Evolutionary conservation across 73 alveolate species (phyloP).

Genomic region (Diophrys sp.): DNA sequence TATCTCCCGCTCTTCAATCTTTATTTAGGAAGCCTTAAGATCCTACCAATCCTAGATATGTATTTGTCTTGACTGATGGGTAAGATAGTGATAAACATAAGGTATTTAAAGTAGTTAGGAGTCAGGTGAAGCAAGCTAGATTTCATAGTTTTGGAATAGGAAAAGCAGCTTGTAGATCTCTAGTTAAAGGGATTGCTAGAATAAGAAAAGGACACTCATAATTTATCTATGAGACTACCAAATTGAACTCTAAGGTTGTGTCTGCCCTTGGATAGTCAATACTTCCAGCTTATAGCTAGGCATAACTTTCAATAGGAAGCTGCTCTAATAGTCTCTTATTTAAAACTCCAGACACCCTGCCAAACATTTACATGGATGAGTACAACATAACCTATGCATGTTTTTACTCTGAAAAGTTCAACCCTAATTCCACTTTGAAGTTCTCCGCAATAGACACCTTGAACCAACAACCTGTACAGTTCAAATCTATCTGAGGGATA

Average conservation of each 20-base stretch:
- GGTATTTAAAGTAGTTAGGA: constrained; percentile 53
- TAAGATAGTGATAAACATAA: constrained; percentile 69
- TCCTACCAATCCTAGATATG: constrained; percentile 40
- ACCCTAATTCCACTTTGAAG: too few relatives aligned
- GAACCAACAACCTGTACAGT: too few relatives aligned
- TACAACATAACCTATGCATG: too few relatives aligned
- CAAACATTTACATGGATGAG: too few relatives aligned
- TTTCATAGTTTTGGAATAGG: constrained; percentile 69
- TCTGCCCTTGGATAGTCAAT: constrained; percentile 50
- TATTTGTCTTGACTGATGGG: constrained; percentile 95
- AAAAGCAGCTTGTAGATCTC: constrained; percentile 13
- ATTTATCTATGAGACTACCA: constrained; percentile 46
- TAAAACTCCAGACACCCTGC: too few relatives aligned
- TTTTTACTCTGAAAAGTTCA: too few relatives aligned
- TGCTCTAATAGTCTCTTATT: neutral
- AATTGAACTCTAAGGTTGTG: constrained; percentile 60
- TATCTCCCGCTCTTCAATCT: constrained; percentile 18
- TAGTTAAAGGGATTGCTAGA: constrained; percentile 53
- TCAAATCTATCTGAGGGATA: too few relatives aligned
- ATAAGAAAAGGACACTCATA: constrained; percentile 64
- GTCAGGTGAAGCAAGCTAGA: constrained; percentile 32
- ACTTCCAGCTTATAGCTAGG: constrained; percentile 13
- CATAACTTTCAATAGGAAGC: neutral
- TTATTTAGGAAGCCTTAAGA: constrained; percentile 32
- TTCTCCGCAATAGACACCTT: too few relatives aligned